Conservation (phyloP, 2,329 filamentous ascomycete species). For the Aurifilum marmelostoma region DNA sequence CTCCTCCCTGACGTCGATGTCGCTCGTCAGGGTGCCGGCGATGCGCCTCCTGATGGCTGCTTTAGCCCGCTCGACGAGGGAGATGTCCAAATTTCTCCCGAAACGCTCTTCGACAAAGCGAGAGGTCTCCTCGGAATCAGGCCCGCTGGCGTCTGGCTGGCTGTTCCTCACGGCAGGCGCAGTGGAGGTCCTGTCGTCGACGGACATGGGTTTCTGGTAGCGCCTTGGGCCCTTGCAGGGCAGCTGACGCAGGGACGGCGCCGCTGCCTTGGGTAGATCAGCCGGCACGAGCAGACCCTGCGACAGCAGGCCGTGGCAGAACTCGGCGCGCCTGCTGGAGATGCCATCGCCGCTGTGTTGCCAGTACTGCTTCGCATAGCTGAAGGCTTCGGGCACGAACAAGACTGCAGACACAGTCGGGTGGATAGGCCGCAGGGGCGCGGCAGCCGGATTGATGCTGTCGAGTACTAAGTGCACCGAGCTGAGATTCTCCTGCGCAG, state of each 20-base stretch:
- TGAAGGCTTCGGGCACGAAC: conserved; percentile 67
- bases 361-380: conserved; percentile 91
- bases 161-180: conserved; percentile 27
- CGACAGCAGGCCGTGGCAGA: conserved; percentile 75
- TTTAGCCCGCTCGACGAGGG: conserved; percentile 79
- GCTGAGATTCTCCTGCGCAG: conserved; percentile 52
- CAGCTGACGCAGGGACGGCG: conserved; percentile 39
- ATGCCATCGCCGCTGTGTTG: conserved; percentile 93
- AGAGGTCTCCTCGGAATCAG: conserved; percentile 65
- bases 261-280: conserved; percentile 31
- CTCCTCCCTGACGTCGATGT: conserved; percentile 65
- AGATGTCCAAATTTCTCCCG: conserved; percentile 83
- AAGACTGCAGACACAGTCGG: conserved; percentile 72
- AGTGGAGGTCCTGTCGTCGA: conserved; percentile 37
- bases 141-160: conserved; percentile 32
- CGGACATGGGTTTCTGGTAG: conserved; percentile 67
- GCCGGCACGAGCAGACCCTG: conserved; percentile 61
- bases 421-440: conserved; percentile 56
- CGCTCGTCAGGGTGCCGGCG: conserved; percentile 77
- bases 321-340: conserved; percentile 89
- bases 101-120: conserved; percentile 93
- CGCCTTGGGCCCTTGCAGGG: conserved; percentile 73
- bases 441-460: conserved; percentile 53
- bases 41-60: conserved; percentile 86
- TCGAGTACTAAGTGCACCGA: conserved; percentile 68